Evolutionary conservation across 2,329 filamentous ascomycete species (phyloP).

Genomic region (Verruconis gallopava): DNA sequence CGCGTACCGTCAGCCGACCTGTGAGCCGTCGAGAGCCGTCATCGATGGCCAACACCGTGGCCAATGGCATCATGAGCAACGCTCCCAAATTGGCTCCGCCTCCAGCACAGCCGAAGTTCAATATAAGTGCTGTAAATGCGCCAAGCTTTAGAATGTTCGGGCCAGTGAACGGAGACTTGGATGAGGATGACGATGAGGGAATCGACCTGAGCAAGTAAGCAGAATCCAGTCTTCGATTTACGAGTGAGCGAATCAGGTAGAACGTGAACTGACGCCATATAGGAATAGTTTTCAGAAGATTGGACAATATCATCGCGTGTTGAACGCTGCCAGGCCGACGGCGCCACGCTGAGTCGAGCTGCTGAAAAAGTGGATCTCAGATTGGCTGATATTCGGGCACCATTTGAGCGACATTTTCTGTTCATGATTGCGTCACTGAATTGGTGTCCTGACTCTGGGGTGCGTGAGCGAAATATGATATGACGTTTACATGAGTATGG

Average conservation of each 20-base stretch:
- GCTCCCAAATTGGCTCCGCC: conserved; percentile 3
- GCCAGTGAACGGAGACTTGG: not conserved
- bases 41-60: not conserved
- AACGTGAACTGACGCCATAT: not conserved
- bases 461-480: too few species aligned
- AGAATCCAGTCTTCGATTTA: too few species aligned
- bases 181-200: conserved; percentile 8
- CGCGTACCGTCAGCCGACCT: conserved; percentile 10
- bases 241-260: not conserved
- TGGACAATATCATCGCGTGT: conserved; percentile 4
- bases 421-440: too few species aligned
- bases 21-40: conserved; percentile 9
- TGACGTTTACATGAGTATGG: too few species aligned
- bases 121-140: not conserved
- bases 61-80: too few species aligned
- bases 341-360: too few species aligned
- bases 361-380: too few species aligned
- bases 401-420: too few species aligned
- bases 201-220: conserved; percentile 9
- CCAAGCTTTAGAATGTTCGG: conserved; percentile 2
- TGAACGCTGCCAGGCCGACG: conserved; percentile 6
- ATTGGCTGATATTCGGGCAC: too few species aligned
- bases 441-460: too few species aligned
- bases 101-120: conserved; percentile 5
- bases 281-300: conserved; percentile 9